Base-by-base conservation (phyloP, 441 rosid species). In the Breynia disticha region DNA sequence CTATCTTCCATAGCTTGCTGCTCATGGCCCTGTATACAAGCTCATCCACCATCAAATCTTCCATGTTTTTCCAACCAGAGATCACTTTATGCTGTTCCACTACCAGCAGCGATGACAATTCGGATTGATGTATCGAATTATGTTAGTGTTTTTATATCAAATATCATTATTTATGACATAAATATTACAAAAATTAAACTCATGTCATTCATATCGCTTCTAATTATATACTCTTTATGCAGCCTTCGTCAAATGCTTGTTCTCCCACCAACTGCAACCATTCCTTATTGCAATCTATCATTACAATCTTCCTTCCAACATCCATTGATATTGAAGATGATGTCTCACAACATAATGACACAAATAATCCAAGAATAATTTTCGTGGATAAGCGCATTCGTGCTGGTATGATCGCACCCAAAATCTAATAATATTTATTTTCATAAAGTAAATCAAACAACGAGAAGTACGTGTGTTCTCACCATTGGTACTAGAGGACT, bases 11-110 rank as follows among this genome's bases (percentile, higher is more conserved):
- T 61, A 19, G n/a, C 56, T 11, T 20, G 19, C 68, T 66, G 72
- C 76, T 81, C 98, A 88, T 91, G 66, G 88, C 93, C 55, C 46
- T 74, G 42, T 86, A 82, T 44, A 84, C 84, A 37, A 91, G 84
- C 60, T 86, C 95, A 71, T 91, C 97, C 70, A 81, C 82, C 81
- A 74, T 76, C 73, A 74, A 21, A 48, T 73, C 87, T 51, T 82
- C 79, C 72, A 70, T 76, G 65, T 72, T 65, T 64, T 69, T 76
- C 85, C 81, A 69, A 16, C 76, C 60, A 0, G 35, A 52, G 7
- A 81, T 70, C 63, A 73, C 88, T 67, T 60, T 74, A 46, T 70
- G 68, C 68, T 86, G 51, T 63, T 86, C 83, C 50, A 73, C 83
- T 0, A 80, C 91, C 69, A 79, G 46, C 76, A 65, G 56, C 16